phyloP scores from a whole-genome alignment of 768 basidiomycete genomes.

The Omphalotus guepiniiformis region DNA sequence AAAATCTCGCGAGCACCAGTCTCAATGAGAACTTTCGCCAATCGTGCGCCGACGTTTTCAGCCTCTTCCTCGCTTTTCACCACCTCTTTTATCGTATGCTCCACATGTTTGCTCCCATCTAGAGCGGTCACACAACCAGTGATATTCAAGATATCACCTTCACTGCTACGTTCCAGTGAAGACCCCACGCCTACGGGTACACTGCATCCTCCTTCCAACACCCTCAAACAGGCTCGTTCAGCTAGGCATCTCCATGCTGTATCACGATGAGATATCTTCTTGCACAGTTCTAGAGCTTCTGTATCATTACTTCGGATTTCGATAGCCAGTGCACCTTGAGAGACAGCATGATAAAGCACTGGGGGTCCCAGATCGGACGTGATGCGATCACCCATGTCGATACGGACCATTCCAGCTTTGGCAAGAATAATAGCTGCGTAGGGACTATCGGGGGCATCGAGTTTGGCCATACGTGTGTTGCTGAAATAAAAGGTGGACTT shows the following conservation, averaged over 20 bases:
- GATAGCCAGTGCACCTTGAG: conserved; percentile 88
- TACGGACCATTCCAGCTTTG: conserved; percentile 83
- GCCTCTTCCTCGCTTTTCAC: conserved; percentile 56
- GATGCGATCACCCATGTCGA: conserved; percentile 70
- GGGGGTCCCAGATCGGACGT: conserved; percentile 73
- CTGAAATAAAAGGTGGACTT: conserved; percentile 31
- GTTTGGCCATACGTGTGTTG: conserved; percentile 86
- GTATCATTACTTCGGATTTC: conserved; percentile 74
- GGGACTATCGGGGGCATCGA: conserved; percentile 76
- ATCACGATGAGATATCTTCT: conserved; percentile 65
- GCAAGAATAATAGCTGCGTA: conserved; percentile 92
- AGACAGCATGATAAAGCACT: conserved; percentile 81
- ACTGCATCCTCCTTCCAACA: conserved; percentile 94
- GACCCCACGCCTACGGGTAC: conserved; percentile 88
- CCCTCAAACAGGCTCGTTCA: conserved; percentile 84
- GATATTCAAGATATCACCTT: conserved; percentile 47
- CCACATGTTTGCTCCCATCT: conserved; percentile 67
- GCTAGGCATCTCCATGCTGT: conserved; percentile 77
- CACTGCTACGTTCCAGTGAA: conserved; percentile 35
- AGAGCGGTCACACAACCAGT: conserved; percentile 84
- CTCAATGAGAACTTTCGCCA: conserved; percentile 63
- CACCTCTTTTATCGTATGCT: conserved; percentile 50
- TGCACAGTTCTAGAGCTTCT: conserved; percentile 58
- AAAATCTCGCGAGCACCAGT: conserved; percentile 76
- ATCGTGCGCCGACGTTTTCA: conserved; percentile 59